phyloP scores from a whole-genome alignment of 352 stramenopile species.

The Phytophthora hybrid region DNA sequence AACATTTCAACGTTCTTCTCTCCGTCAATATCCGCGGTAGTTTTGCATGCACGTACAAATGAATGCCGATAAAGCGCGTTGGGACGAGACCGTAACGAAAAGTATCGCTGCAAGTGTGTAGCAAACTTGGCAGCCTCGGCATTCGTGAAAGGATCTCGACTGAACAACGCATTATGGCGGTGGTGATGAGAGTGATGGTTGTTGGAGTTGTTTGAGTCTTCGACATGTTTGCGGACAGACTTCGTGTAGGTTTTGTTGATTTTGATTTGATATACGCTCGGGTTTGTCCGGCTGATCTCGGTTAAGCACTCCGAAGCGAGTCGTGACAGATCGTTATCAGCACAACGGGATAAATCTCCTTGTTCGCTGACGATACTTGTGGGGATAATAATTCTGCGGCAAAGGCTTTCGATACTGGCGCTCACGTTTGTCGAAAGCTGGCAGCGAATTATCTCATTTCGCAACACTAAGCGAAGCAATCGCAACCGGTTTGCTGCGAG shows the following conservation, averaged over 20 bases:
- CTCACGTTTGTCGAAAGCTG: conserved; percentile 16
- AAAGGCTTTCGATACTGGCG: conserved; percentile 25
- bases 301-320: conserved; percentile 35
- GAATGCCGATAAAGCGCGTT: conserved; percentile 54
- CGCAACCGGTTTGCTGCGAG: conserved; percentile 28
- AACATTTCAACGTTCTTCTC: conserved; percentile 32
- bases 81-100: conserved; percentile 44
- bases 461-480: conserved; percentile 29
- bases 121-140: conserved; percentile 16
- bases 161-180: conserved; percentile 43
- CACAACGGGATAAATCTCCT: background rate
- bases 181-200: conserved; percentile 19
- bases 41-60: conserved; percentile 35
- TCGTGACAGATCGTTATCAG: background rate
- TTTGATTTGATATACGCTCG: background rate
- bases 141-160: conserved; percentile 28
- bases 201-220: conserved; percentile 4
- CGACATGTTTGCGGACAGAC: conserved; percentile 13
- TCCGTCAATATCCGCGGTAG: background rate
- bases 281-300: conserved; percentile 6
- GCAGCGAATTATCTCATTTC: conserved; percentile 19
- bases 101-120: conserved; percentile 44
- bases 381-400: background rate
- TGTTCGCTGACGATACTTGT: background rate
- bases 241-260: background rate